Percentiles rank a stretch among this genome's conserved stretches.
Evolutionary conservation across 2,329 filamentous ascomycete species (phyloP).

Genomic region (Diaporthe amygdali): DNA sequence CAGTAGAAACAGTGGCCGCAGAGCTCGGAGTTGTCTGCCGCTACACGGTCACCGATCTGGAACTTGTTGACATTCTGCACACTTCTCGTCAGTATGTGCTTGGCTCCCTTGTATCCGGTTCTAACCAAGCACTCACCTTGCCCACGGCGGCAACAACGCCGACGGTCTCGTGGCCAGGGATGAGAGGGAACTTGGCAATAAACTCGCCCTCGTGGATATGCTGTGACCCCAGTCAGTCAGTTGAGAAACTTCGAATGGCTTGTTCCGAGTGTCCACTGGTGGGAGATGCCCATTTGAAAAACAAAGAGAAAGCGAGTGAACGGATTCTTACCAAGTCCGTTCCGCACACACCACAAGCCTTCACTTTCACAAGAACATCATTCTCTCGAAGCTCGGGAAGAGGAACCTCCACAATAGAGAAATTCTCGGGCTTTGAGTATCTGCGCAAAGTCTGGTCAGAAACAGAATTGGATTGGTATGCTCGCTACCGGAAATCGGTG

Average conservation of each 20-base stretch:
- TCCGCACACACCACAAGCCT: constrained; percentile 69
- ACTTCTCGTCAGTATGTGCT: not conserved
- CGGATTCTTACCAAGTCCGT: constrained; percentile 45
- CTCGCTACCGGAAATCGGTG: not conserved
- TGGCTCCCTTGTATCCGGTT: not conserved
- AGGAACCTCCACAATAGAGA: constrained; percentile 65
- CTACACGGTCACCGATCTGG: constrained; percentile 66
- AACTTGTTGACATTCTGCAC: constrained; percentile 62
- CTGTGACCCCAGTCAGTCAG: constrained; percentile 23
- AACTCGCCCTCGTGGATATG: constrained; percentile 75
- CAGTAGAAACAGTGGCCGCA: constrained; percentile 79
- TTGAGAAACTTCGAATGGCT: constrained; percentile 8
- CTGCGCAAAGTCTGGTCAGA: constrained; percentile 9
- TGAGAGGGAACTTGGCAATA: constrained; percentile 65
- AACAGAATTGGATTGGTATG: not conserved
- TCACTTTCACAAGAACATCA: constrained; percentile 70
- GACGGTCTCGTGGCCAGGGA: constrained; percentile 72
- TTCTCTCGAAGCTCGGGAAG: constrained; percentile 64
- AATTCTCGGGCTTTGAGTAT: constrained; percentile 48
- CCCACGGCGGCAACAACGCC: constrained; percentile 66
- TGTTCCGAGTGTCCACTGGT: not conserved
- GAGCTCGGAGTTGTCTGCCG: constrained; percentile 68
- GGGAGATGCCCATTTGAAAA: no score
- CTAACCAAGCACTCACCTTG: constrained; percentile 25
- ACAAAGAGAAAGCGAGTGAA: not conserved